Base-by-base conservation (phyloP, 2,329 filamentous ascomycete genomes). In the Escovopsis weberi region DNA sequence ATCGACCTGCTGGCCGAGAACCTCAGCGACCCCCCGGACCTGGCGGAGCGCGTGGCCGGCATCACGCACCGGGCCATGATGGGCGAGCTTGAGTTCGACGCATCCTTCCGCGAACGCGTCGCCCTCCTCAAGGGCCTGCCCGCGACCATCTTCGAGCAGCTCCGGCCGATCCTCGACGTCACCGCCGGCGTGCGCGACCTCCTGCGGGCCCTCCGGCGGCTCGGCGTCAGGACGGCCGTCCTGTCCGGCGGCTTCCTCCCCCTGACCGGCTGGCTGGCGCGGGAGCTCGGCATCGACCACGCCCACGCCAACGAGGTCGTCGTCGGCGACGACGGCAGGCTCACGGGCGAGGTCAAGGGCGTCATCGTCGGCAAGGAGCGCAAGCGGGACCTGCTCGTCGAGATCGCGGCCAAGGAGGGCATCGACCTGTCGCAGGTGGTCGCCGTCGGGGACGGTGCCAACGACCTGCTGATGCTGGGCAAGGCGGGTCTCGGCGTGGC, bases 21-120 rank as follows among this genome's bases (percentile, higher is more conserved):
- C 33, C 77, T 94, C 53, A 69, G 64, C 39, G 66, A 83, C 62
- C 66, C 73, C 56, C 63, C 74, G 2, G 85, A 86, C 41, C 74
- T 93, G n/a, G 78, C 85, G 52, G 78, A 78, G 42, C 69, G 84
- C 53, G 89, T 98, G 34, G 83, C 86, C 9, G 78, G 81, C 53
- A 96, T 98, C 52, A 98, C 91, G 0, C 81, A 82, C 46, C 82
- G 87, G 32, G 89, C 91, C 33, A 98, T 98, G 91, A 80, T 89
- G 51, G 91, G 91, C 46, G 88, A 96, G 66, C 70, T 96, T 33
- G 88, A 95, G 59, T 98, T 98, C 53, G 80, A 88, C 41, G 75
- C 76, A 1, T 88, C 84, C 1, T 78, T 98, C 55, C 78, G 80
- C 45, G 85, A 84, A 58, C 75, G 91, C 18, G 86, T 93, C 26